Evolutionary conservation across 495 filamentous ascomycete genomes (phyloP).

Genomic region (Penicillium fimorum): DNA sequence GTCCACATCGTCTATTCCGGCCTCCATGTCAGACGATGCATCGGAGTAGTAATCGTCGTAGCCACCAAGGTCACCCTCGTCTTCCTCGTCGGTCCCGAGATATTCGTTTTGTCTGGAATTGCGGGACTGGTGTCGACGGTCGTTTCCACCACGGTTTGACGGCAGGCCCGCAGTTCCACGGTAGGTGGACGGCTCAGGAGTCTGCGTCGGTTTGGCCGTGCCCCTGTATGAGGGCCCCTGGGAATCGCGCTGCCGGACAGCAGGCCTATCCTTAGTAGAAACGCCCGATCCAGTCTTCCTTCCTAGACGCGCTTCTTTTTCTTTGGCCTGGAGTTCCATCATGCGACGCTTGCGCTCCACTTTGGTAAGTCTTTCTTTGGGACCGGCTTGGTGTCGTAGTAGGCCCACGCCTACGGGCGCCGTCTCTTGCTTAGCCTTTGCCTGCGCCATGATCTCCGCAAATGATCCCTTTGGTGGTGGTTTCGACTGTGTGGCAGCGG

Average conservation of each 20-base stretch:
- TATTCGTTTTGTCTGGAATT: constrained; percentile 46
- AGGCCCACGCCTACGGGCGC: constrained; percentile 35
- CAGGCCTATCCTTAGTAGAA: constrained; percentile 22
- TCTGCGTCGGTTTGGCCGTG: constrained; percentile 46
- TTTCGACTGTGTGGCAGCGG: constrained; percentile 28
- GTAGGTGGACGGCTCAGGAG: constrained; percentile 44
- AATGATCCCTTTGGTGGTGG: constrained; percentile 45
- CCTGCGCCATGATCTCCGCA: constrained; percentile 43
- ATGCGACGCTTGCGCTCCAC: constrained; percentile 40
- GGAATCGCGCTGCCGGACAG: constrained; percentile 27
- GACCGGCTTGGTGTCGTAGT: constrained; percentile 37
- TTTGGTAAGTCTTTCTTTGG: constrained; percentile 43
- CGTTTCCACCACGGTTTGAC: constrained; percentile 23
- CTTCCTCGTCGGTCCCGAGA: constrained; percentile 48
- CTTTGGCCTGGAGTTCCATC: constrained; percentile 34
- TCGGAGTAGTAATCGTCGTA: constrained; percentile 59
- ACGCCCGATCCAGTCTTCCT: constrained; percentile 27
- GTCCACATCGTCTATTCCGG: constrained; percentile 57
- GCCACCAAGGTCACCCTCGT: constrained; percentile 45
- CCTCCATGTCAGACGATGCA: constrained; percentile 65
- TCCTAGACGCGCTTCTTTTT: constrained; percentile 30
- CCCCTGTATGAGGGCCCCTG: constrained; percentile 49
- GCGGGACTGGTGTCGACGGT: constrained; percentile 37
- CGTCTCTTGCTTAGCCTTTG: constrained; percentile 38
- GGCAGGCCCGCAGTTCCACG: constrained; percentile 54